A percentile compares a stretch with the other conserved stretches of the same genome.
Conservation (phyloP, 176 grass and related monocot species). For the Neostapfia colusana region DNA sequence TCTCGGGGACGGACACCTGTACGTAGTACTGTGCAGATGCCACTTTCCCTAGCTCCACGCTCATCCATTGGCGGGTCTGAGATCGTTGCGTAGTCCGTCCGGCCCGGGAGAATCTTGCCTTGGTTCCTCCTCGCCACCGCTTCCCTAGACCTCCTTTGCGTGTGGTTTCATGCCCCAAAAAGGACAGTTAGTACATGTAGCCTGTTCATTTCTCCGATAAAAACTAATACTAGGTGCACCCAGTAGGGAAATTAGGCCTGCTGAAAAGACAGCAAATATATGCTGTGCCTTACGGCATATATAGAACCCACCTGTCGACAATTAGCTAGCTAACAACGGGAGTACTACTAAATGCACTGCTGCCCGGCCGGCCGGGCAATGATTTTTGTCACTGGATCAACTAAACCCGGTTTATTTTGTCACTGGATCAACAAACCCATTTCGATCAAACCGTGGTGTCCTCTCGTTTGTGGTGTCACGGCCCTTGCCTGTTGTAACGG, state of each 20-base stretch:
- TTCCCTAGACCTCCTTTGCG: not conserved
- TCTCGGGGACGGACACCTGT: conserved; percentile 8
- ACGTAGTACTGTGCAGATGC: conserved; percentile 22
- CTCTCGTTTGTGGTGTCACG: not conserved
- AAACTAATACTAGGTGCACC: not conserved
- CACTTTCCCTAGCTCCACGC: not conserved
- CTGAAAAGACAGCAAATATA: conserved; percentile 29
- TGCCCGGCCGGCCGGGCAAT: not conserved
- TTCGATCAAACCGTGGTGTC: not conserved
- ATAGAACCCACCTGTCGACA: not conserved
- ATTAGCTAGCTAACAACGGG: not conserved
- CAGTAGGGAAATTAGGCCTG: conserved; percentile 22
- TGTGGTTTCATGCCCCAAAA: conserved; percentile 14
- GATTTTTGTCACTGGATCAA: not conserved
- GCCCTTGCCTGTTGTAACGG: not conserved
- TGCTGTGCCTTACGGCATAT: not conserved
- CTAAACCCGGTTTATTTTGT: not conserved
- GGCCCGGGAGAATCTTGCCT: conserved; percentile 37
- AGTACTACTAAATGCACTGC: conserved; percentile 21
- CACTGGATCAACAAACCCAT: not conserved
- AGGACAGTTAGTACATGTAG: conserved; percentile 43
- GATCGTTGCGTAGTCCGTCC: not conserved
- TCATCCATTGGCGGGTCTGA: not conserved
- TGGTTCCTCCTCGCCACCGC: not conserved
- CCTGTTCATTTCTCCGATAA: conserved; percentile 6